These are phyloP conservation scores for Astrocystis sublimbata DNA, from an alignment of 495 filamentous ascomycete genomes.

Conservation along the genomic window DNA sequence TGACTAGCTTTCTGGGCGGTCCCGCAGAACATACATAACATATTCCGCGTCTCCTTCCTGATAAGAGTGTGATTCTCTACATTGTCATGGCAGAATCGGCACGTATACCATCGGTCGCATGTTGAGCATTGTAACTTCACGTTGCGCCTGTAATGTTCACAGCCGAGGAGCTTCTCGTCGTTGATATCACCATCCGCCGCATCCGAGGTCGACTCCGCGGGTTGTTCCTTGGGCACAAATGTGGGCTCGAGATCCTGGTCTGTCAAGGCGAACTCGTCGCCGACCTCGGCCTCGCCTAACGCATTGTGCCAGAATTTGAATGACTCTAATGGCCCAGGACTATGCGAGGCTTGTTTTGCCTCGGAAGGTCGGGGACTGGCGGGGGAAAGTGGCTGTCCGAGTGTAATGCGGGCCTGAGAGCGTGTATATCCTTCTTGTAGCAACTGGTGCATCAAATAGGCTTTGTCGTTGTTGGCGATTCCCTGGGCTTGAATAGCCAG, in stretches of 20 bases:
- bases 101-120: conserved; percentile 92
- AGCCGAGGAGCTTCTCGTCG: conserved; percentile 63
- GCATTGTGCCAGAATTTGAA: conserved; percentile 46
- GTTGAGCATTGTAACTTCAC: conserved; percentile 91
- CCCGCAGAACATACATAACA: conserved; percentile 97
- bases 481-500: conserved; percentile 69
- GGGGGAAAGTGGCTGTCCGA: conserved; percentile 33
- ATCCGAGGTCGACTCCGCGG: conserved; percentile 25
- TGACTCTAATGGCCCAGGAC: conserved; percentile 28
- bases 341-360: conserved; percentile 29
- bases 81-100: conserved; percentile 91
- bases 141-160: conserved; percentile 90
- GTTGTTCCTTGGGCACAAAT: conserved; percentile 50
- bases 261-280: conserved; percentile 66
- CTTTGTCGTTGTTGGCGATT: conserved; percentile 71
- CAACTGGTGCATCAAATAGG: conserved; percentile 76
- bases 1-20: conserved; percentile 81
- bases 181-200: conserved; percentile 47
- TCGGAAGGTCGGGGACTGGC: conserved; percentile 29
- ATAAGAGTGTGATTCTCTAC: conserved; percentile 79
- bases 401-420: conserved; percentile 42
- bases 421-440: conserved; percentile 76
- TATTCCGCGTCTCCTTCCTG: conserved; percentile 83
- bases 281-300: conserved; percentile 29
- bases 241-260: conserved; percentile 71